Evolutionary conservation across 352 stramenopile species (phyloP).

Genomic region (Pythium insidiosum): DNA sequence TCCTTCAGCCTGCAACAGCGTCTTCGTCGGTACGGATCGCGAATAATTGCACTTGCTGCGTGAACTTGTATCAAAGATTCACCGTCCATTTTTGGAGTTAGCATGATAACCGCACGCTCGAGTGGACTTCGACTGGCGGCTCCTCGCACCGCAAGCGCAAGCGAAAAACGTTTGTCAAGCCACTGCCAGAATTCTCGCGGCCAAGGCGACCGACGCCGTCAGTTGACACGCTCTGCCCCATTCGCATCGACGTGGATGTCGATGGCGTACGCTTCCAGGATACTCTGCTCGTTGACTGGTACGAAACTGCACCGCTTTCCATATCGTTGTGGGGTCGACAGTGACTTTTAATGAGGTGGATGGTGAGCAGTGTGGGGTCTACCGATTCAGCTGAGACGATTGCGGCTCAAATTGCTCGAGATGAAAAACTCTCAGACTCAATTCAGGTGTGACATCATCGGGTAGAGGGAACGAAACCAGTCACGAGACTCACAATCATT

Average conservation of each 20-base stretch:
- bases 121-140: too few species aligned
- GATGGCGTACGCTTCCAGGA: slow-evolving; percentile 72
- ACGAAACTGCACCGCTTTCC: too few species aligned
- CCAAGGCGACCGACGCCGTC: slow-evolving; percentile 7
- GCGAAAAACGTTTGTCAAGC: slow-evolving; percentile 32
- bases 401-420: slow-evolving; percentile 43
- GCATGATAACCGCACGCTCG: too few species aligned
- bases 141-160: too few species aligned
- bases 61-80: too few species aligned
- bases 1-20: slow-evolving; percentile 14
- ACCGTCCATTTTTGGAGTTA: too few species aligned
- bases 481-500: too few species aligned
- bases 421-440: slow-evolving; percentile 45
- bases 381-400: slow-evolving; percentile 39
- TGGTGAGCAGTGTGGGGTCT: slow-evolving; percentile 14
- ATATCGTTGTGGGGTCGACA: too few species aligned
- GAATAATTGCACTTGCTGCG: too few species aligned
- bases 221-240: slow-evolving; percentile 50
- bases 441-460: too few species aligned
- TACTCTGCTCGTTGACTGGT: slow-evolving; percentile 63
- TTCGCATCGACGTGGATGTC: slow-evolving; percentile 72
- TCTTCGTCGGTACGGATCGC: too few species aligned
- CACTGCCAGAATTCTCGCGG: slow-evolving; percentile 18
- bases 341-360: background rate
- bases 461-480: too few species aligned